Evolutionary conservation across 2,329 filamentous ascomycete species (phyloP).

Genomic region (Colletotrichum tamarilloi): DNA sequence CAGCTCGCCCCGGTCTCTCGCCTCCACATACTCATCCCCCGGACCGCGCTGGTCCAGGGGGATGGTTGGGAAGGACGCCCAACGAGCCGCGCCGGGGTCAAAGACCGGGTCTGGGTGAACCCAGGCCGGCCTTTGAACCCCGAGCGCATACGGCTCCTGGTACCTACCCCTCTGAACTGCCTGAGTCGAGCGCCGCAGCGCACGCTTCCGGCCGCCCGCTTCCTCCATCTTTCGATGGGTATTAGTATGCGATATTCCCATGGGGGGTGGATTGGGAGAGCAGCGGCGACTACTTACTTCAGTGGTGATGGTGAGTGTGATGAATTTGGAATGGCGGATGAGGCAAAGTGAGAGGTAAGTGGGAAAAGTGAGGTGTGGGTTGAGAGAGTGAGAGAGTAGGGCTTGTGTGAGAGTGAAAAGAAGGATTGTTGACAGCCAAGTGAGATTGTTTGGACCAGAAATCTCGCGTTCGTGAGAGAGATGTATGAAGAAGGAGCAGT

Average conservation of each 20-base stretch:
- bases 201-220: not conserved
- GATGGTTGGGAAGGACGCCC: slow-evolving; percentile 40
- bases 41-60: slow-evolving; percentile 39
- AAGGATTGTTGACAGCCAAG: not conserved
- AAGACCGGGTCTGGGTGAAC: slow-evolving; percentile 39
- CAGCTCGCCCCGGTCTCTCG: not conserved
- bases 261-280: not conserved
- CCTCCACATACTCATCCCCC: slow-evolving; percentile 17
- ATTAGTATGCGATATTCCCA: not conserved
- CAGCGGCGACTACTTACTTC: not conserved
- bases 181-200: slow-evolving; percentile 17
- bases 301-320: not conserved
- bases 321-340: not conserved
- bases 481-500: slow-evolving; percentile 1
- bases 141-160: slow-evolving; percentile 32
- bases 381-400: not conserved
- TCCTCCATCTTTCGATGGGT: slow-evolving; percentile 2
- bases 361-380: not conserved
- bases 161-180: slow-evolving; percentile 39
- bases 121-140: slow-evolving; percentile 10
- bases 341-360: not conserved
- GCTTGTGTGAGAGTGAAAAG: not conserved
- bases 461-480: not conserved
- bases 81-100: slow-evolving; percentile 38
- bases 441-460: not conserved